Evolutionary conservation across 768 basidiomycete genomes (phyloP).

Genomic region (Leucosporidium yakuticum): DNA sequence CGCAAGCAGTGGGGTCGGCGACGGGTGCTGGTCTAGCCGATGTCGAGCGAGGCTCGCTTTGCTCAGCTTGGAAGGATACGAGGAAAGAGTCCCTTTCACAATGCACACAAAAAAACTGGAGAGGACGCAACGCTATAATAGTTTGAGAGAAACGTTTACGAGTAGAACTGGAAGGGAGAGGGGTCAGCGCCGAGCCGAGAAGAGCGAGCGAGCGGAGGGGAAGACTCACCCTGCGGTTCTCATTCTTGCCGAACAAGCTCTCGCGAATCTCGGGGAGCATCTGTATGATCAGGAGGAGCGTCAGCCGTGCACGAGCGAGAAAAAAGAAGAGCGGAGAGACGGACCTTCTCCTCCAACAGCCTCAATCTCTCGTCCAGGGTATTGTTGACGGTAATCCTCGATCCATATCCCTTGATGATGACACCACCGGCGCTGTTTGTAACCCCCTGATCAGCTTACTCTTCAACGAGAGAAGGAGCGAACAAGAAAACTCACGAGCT

Average conservation of each 20-base stretch:
- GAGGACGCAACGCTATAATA: neutral
- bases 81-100: no score
- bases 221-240: conserved; percentile 9
- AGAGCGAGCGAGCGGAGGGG: neutral
- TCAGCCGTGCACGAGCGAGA: neutral
- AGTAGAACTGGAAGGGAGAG: conserved; percentile 5
- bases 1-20: no score
- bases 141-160: neutral
- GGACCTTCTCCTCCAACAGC: conserved; percentile 65
- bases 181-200: no score
- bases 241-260: conserved; percentile 68
- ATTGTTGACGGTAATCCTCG: conserved; percentile 85
- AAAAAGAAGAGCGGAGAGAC: neutral
- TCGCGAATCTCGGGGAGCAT: conserved; percentile 93
- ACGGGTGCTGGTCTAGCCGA: no score
- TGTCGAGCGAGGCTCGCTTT: no score
- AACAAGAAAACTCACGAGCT: conserved; percentile 56
- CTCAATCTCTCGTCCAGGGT: conserved; percentile 86
- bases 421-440: conserved; percentile 73
- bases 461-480: neutral
- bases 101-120: no score
- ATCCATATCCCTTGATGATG: conserved; percentile 62
- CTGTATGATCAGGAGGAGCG: conserved; percentile 46
- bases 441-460: neutral
- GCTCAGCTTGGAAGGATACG: no score